phyloP scores from a whole-genome alignment of 345 rosid genomes.

The Cardamine resedifolia region DNA sequence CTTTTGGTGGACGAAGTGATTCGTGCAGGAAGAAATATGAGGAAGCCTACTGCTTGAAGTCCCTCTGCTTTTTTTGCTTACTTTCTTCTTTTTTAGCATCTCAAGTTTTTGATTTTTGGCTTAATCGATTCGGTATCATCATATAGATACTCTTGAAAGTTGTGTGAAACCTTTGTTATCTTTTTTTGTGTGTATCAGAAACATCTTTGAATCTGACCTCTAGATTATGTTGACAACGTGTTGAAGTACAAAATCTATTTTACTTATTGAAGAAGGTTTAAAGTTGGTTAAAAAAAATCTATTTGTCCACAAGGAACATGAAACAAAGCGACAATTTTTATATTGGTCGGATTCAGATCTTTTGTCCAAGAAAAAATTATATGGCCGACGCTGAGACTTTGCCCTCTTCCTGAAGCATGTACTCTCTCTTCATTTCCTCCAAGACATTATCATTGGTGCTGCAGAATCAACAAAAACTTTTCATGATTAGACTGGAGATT shows the following conservation, averaged over 20 bases:
- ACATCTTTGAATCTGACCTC: constrained; percentile 3
- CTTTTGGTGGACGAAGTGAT: constrained; percentile 98
- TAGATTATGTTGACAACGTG: not conserved
- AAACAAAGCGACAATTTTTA: not conserved
- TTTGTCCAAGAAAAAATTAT: not conserved
- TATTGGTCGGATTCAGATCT: not conserved
- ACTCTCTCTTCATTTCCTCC: constrained; percentile 90
- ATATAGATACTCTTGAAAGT: not conserved
- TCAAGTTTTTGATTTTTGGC: not conserved
- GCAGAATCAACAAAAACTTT: constrained; percentile 28
- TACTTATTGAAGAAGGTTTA: not conserved
- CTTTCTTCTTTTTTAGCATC: not conserved
- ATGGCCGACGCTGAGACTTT: constrained; percentile 37
- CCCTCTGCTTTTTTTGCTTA: not conserved
- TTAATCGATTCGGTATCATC: not conserved
- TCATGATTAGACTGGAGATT: not conserved
- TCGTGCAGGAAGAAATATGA: constrained; percentile 98
- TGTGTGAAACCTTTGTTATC: not conserved
- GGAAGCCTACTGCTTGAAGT: constrained; percentile 68
- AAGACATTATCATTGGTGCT: constrained; percentile 84
- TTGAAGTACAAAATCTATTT: constrained; percentile 1
- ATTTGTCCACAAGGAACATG: not conserved
- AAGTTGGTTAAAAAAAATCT: not conserved
- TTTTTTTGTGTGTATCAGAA: not conserved
- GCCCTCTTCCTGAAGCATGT: constrained; percentile 65